Percentiles rank a stretch among this genome's conserved stretches.
These are phyloP conservation scores for Pneumocystis murina DNA, from an alignment of 1,139 yeast species.

Conservation along the genomic window DNA sequence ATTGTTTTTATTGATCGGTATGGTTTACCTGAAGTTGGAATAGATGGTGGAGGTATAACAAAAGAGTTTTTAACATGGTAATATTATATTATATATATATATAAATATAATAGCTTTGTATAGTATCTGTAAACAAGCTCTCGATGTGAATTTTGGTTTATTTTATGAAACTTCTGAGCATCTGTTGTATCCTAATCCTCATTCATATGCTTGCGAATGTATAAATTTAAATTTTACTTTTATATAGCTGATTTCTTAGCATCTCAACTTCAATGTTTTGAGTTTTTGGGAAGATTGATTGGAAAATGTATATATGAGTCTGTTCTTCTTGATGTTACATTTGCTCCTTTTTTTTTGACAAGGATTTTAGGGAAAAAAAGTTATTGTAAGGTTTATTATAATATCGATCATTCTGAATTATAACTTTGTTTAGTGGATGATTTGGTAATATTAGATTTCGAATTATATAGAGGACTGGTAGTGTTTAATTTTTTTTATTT, in stretches of 20 bases:
- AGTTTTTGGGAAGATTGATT: constrained; percentile 62
- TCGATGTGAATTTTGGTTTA: constrained; percentile 32
- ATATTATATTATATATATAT: not conserved
- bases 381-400: constrained; percentile 3
- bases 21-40: constrained; percentile 71
- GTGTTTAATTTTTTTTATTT: not conserved
- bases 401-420: constrained; percentile 10
- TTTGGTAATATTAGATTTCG: constrained; percentile 52
- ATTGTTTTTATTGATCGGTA: constrained; percentile 58
- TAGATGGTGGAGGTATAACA: constrained; percentile 94
- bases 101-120: not conserved
- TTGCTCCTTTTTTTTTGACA: constrained; percentile 74
- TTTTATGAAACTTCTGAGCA: constrained; percentile 44
- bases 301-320: constrained; percentile 87
- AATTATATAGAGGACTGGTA: constrained; percentile 49
- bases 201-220: constrained; percentile 23
- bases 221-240: not conserved
- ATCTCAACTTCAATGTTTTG: constrained; percentile 29
- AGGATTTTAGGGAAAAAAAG: constrained; percentile 36
- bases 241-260: constrained; percentile 19
- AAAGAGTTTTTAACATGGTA: constrained; percentile 60
- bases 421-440: constrained; percentile 58
- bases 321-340: constrained; percentile 63
- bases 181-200: constrained; percentile 59
- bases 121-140: constrained; percentile 55